Conservation (phyloP, 768 basidiomycete genomes). For the Pisolithus albus region DNA sequence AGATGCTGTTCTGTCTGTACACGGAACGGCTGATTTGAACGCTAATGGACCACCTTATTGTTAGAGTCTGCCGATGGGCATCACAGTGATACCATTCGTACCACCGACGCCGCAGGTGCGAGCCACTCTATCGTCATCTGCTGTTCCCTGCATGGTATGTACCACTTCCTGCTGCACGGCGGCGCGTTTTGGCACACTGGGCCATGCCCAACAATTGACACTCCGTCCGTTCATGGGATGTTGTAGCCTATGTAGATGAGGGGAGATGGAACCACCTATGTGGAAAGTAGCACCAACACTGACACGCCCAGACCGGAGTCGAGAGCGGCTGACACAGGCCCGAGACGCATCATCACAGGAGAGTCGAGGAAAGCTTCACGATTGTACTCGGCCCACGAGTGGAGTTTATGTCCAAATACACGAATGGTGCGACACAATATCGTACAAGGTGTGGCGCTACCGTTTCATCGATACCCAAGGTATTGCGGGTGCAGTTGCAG, state of each 20-base stretch:
- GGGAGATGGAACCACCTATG: constrained; percentile 32
- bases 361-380: constrained; percentile 25
- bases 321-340: constrained; percentile 68
- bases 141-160: too few relatives aligned
- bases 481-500: constrained; percentile 56
- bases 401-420: constrained; percentile 47
- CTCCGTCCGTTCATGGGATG: constrained; percentile 21
- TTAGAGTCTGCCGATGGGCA: too few relatives aligned
- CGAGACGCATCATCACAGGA: constrained; percentile 15
- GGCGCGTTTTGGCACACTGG: too few relatives aligned
- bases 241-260: constrained; percentile 15
- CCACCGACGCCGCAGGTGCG: too few relatives aligned
- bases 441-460: constrained; percentile 57
- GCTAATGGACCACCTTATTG: too few relatives aligned
- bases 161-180: too few relatives aligned
- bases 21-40: too few relatives aligned
- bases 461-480: constrained; percentile 55
- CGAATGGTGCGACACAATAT: constrained; percentile 35
- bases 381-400: constrained; percentile 75
- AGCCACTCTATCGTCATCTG: too few relatives aligned
- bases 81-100: too few relatives aligned
- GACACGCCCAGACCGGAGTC: constrained; percentile 69
- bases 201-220: too few relatives aligned
- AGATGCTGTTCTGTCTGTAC: too few relatives aligned
- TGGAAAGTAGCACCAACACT: constrained; percentile 61